A percentile compares a stretch with the other conserved stretches of the same genome.
These are phyloP conservation scores for Candida methanosorbosa DNA, from an alignment of 805 yeast genomes.

Conservation along the genomic window DNA sequence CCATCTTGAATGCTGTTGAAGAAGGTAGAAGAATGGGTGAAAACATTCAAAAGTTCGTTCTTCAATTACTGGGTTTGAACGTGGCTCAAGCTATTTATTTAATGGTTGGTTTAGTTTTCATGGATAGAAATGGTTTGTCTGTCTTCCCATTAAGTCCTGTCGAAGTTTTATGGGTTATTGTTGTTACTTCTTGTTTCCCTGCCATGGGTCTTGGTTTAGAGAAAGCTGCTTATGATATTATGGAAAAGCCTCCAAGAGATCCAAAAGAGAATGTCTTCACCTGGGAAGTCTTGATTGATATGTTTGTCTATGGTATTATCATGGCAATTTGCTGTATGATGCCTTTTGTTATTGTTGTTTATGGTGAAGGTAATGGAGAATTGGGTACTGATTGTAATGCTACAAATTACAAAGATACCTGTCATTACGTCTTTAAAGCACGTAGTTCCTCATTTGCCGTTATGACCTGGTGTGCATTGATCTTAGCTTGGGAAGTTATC, in stretches of 20 bases:
- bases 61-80: constrained; percentile 65
- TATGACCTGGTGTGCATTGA: constrained; percentile 80
- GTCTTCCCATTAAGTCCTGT: constrained; percentile 81
- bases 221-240: constrained; percentile 52
- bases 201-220: constrained; percentile 78
- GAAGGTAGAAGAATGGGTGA: constrained; percentile 40
- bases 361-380: constrained; percentile 55
- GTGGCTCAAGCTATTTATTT: constrained; percentile 63
- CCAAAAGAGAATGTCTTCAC: constrained; percentile 50
- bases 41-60: constrained; percentile 48
- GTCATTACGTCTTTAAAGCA: constrained; percentile 61
- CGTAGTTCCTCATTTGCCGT: constrained; percentile 73
- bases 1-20: constrained; percentile 25
- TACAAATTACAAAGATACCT: constrained; percentile 29
- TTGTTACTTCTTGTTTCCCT: constrained; percentile 73
- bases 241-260: constrained; percentile 57
- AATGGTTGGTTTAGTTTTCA: constrained; percentile 66
- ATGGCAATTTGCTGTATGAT: constrained; percentile 66
- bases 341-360: constrained; percentile 57
- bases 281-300: constrained; percentile 58
- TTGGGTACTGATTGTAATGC: constrained; percentile 59
- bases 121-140: constrained; percentile 52
- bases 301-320: constrained; percentile 60
- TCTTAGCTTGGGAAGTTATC: constrained; percentile 80
- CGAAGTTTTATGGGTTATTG: constrained; percentile 73